Evolutionary conservation across 2,329 filamentous ascomycete genomes (phyloP), one percentile per base, ranked within the genome.

Genomic region (Paecilomyces dactylethromorphus): DNA sequence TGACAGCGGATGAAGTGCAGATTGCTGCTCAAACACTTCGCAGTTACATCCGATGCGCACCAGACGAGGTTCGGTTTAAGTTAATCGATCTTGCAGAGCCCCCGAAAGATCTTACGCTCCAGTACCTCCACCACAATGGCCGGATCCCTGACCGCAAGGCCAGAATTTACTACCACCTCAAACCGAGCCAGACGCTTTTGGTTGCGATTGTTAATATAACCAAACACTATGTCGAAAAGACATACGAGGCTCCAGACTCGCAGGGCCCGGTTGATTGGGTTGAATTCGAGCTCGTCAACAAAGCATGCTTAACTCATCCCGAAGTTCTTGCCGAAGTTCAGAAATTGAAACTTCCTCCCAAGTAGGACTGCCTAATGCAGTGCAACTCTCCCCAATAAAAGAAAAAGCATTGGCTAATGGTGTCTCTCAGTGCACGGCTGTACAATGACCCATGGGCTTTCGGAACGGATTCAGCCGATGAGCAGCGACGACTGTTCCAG

Each of bases 391-490:
- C 24, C 24, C 24, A 26, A 5, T 5, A 26, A 26, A 26, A 5
- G 3, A 26, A 26, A 26, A 26, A 26, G 24, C 5, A 26, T 26
- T 5, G 5, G 24, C 24, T 35, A 15, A 35, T 35, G 13, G 7
- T 35, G 32, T 12, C 32, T 12, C 32, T 5, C 32, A 84, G 82
- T 22, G 78, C 82, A 5, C 78, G 79, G 1, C 76, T 87, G 18
- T 81, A 84, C 61, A 77, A 79, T 55, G 84, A 86, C 62, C 84
- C 84, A 0, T 92, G 88, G 89, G 90, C 89, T 35, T 92, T 91
- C 62, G 84, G 82, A 69, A 74, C 69, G 0, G 74, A 77, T 3
- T 69, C 74, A 53, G 60, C 65, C 13, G 73, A 76, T 3, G 74
- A 77, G 57, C 65, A 64, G 5, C 71, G 74, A 5, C 74, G 74